These are phyloP conservation scores for Lactuca sativa DNA, from an alignment of 129 eudicot genomes.

Conservation along the genomic window DNA sequence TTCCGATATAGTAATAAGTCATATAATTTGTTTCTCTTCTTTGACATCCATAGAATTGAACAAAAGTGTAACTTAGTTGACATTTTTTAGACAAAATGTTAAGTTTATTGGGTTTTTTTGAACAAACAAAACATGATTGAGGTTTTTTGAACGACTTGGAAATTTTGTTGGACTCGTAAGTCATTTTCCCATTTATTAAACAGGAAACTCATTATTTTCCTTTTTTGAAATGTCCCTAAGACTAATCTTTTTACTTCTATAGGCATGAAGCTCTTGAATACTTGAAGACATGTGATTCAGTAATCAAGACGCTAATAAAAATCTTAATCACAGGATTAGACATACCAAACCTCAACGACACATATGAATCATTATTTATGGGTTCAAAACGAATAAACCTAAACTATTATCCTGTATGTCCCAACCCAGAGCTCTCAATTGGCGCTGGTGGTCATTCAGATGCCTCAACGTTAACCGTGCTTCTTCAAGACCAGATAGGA, in stretches of 20 bases:
- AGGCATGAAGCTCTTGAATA: constrained; percentile 31
- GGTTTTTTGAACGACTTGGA: no score
- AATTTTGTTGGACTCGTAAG: no score
- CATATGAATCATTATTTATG: constrained; percentile 20
- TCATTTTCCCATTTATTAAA: no score
- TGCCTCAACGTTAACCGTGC: constrained; percentile 29
- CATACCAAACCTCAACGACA: constrained; percentile 1
- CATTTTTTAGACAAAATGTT: no score
- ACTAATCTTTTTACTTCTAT: neutral
- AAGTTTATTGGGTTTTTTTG: no score
- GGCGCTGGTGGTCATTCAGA: constrained; percentile 42
- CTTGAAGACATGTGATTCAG: constrained; percentile 19
- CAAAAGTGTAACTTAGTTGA: no score
- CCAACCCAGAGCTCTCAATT: constrained; percentile 32
- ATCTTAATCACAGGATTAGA: constrained; percentile 26
- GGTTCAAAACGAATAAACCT: constrained; percentile 38
- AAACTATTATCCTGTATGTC: constrained; percentile 36
- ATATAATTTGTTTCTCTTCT: no score
- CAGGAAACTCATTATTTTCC: neutral
- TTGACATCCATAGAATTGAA: no score
- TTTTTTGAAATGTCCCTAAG: neutral
- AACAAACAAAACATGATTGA: no score
- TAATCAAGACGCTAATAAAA: constrained; percentile 13
- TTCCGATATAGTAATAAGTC: no score
- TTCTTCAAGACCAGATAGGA: constrained; percentile 31